A percentile compares a stretch with the other conserved stretches of the same genome.
These are phyloP conservation scores for Pseudoperonospora humuli DNA, from an alignment of 352 stramenopile species.

Conservation along the genomic window DNA sequence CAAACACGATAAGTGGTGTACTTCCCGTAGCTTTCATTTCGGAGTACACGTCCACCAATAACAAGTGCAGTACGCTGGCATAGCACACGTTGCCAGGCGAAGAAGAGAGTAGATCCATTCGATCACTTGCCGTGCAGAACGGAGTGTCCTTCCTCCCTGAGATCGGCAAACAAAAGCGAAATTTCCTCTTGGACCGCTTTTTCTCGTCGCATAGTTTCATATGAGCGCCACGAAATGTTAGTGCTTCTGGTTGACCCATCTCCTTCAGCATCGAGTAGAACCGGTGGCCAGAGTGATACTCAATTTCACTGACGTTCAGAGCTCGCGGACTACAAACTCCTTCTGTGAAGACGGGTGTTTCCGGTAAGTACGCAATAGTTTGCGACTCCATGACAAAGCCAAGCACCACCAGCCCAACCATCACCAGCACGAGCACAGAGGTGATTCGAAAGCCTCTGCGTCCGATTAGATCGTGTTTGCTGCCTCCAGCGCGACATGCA, in stretches of 20 bases:
- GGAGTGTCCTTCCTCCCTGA: conserved; percentile 32
- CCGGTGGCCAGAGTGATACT: conserved; percentile 11
- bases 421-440: conserved; percentile 4
- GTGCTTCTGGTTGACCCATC: background rate
- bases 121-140: conserved; percentile 34
- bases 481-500: too few species aligned
- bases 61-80: conserved; percentile 41
- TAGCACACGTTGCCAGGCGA: conserved; percentile 35
- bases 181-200: background rate
- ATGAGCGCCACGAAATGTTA: conserved; percentile 19
- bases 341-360: too few species aligned
- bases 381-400: conserved; percentile 10
- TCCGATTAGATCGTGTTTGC: too few species aligned
- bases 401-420: conserved; percentile 4
- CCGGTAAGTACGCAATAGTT: conserved; percentile 3
- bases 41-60: conserved; percentile 46
- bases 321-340: conserved; percentile 6
- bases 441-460: too few species aligned
- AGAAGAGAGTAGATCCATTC: conserved; percentile 33
- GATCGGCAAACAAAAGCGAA: conserved; percentile 37
- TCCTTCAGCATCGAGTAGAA: conserved; percentile 11
- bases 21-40: conserved; percentile 21
- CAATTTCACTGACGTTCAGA: conserved; percentile 8
- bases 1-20: conserved; percentile 27
- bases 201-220: conserved; percentile 11